Evolutionary conservation across 768 basidiomycete species (phyloP).

Genomic region (Chiua virens): DNA sequence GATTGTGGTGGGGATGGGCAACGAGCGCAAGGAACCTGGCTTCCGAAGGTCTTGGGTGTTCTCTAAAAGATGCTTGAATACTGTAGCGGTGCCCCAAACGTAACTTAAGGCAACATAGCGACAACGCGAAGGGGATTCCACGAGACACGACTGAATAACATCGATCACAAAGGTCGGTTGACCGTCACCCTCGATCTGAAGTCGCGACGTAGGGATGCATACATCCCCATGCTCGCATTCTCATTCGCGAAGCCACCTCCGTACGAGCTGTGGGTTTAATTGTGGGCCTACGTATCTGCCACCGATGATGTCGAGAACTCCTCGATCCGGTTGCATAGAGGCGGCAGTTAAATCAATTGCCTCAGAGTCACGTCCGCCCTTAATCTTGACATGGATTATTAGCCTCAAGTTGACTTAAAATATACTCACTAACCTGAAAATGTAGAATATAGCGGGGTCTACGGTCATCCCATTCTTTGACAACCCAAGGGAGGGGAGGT

Average conservation of each 20-base stretch:
- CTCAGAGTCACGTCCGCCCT: background rate
- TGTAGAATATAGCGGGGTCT: background rate
- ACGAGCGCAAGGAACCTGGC: background rate
- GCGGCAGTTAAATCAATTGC: too few relatives aligned
- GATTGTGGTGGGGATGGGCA: constrained; percentile 22
- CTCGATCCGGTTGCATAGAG: background rate
- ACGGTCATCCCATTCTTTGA: background rate
- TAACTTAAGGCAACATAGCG: constrained; percentile 28
- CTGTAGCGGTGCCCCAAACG: constrained; percentile 14
- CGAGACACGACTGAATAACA: constrained; percentile 15
- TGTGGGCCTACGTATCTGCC: constrained; percentile 7
- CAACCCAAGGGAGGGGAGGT: constrained; percentile 11
- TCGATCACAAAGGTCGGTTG: constrained; percentile 16
- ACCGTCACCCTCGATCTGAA: background rate
- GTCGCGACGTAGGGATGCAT: constrained; percentile 4
- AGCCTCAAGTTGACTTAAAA: background rate
- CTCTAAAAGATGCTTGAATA: constrained; percentile 10
- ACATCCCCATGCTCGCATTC: constrained; percentile 10
- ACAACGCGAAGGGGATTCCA: constrained; percentile 15
- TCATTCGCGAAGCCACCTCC: constrained; percentile 12
- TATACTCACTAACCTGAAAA: constrained; percentile 1
- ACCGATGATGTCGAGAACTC: constrained; percentile 2
- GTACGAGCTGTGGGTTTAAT: constrained; percentile 8
- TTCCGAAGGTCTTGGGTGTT: constrained; percentile 6
- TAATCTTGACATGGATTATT: background rate